phyloP scores from a whole-genome alignment of 2,329 filamentous ascomycete species.

The Xylariaceae sp. region DNA sequence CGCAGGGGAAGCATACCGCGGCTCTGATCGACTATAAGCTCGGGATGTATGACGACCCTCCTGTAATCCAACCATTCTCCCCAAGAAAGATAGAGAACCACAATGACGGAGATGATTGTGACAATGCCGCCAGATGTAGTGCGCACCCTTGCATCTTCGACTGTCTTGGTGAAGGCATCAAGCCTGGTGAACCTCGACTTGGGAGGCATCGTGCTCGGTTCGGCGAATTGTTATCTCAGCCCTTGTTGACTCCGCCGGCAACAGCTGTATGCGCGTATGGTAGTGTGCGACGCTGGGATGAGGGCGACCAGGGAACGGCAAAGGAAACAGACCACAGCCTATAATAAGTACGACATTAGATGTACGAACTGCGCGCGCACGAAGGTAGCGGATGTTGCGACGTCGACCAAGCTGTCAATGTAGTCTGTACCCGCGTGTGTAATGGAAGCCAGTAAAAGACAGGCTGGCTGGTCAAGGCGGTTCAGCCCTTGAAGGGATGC shows the following conservation, averaged over 20 bases:
- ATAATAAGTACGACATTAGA: constrained; percentile 29
- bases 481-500: constrained; percentile 10
- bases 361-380: constrained; percentile 5
- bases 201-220: constrained; percentile 59
- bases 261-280: not conserved
- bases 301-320: constrained; percentile 7
- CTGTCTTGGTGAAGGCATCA: constrained; percentile 98
- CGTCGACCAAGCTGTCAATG: constrained; percentile 7
- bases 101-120: constrained; percentile 82
- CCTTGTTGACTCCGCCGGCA: not conserved
- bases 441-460: constrained; percentile 7
- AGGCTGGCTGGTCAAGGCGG: constrained; percentile 14
- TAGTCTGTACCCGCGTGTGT: no score
- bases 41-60: constrained; percentile 78
- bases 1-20: constrained; percentile 57
- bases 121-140: constrained; percentile 95
- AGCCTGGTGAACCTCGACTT: constrained; percentile 95
- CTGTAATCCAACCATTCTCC: constrained; percentile 96
- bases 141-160: constrained; percentile 93
- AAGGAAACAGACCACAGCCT: constrained; percentile 20
- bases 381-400: constrained; percentile 1
- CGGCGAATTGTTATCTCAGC: constrained; percentile 6
- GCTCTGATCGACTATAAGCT: constrained; percentile 93
- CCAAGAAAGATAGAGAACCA: constrained; percentile 85
- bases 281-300: not conserved